phyloP scores from a whole-genome alignment of 345 rosid species.

The Eucalyptus rudis region DNA sequence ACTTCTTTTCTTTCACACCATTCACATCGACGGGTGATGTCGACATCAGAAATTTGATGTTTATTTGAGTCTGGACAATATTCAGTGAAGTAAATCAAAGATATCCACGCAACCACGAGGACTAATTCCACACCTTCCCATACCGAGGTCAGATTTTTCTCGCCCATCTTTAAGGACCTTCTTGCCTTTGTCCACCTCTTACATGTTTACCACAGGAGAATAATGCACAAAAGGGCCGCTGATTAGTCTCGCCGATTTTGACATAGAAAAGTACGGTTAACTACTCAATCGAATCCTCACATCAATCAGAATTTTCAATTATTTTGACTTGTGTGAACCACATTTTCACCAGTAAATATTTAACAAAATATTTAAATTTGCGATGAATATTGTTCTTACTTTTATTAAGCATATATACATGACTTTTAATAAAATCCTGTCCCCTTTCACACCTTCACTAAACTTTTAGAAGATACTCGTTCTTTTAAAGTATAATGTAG shows the following conservation, averaged over 20 bases:
- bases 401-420: not conserved
- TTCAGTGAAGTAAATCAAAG: too few species aligned
- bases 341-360: too few species aligned
- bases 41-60: not conserved
- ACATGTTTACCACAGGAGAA: not conserved
- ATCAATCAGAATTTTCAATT: too few species aligned
- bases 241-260: not conserved
- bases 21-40: not conserved
- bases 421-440: not conserved
- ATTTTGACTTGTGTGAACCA: too few species aligned
- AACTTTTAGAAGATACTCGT: not conserved
- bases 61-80: not conserved
- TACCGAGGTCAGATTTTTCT: not conserved
- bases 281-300: not conserved
- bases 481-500: not conserved
- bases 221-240: not conserved
- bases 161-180: not conserved
- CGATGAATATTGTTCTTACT: too few species aligned
- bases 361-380: not conserved
- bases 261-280: too few species aligned
- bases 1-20: not conserved
- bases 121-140: not conserved
- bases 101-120: not conserved
- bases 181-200: not conserved
- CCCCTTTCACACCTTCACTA: not conserved